Conservation (phyloP, 2,329 filamentous ascomycete genomes). For the Claviceps digitariae region DNA sequence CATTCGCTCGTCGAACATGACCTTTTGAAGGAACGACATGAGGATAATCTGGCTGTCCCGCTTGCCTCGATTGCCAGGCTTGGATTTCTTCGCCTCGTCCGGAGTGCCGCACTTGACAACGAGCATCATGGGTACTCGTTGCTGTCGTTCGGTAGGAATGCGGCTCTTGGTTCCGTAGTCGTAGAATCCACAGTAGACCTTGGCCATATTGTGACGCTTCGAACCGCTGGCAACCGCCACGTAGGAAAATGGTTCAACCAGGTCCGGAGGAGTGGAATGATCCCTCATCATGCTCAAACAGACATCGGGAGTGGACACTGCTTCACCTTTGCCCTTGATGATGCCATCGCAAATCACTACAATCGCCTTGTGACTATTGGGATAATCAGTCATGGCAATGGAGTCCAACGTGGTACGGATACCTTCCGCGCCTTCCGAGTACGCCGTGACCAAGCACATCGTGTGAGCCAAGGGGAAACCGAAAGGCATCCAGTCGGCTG, state of each 20-base stretch:
- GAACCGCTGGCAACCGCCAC: slow-evolving; percentile 91
- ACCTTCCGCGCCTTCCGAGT: slow-evolving; percentile 89
- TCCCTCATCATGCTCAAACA: slow-evolving; percentile 92
- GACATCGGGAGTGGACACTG: slow-evolving; percentile 76
- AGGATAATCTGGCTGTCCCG: slow-evolving; percentile 97
- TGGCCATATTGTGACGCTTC: slow-evolving; percentile 99
- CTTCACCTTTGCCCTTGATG: slow-evolving; percentile 90
- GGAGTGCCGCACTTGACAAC: slow-evolving; percentile 93
- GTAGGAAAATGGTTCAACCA: slow-evolving; percentile 86
- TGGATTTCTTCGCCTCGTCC: slow-evolving; percentile 65
- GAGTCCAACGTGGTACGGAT: slow-evolving; percentile 91
- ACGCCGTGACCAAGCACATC: slow-evolving; percentile 90
- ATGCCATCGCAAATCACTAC: slow-evolving; percentile 94
- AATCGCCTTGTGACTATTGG: slow-evolving; percentile 97
- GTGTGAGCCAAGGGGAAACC: slow-evolving; percentile 88
- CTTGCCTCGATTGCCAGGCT: slow-evolving; percentile 95
- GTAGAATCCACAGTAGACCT: slow-evolving; percentile 96
- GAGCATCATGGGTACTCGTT: slow-evolving; percentile 94
- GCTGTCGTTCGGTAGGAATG: slow-evolving; percentile 76
- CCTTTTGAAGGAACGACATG: slow-evolving; percentile 98
- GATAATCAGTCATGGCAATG: slow-evolving; percentile 93
- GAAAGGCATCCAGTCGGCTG: slow-evolving; percentile 93
- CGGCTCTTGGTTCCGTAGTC: slow-evolving; percentile 75
- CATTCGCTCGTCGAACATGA: slow-evolving; percentile 99
- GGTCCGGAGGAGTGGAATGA: slow-evolving; percentile 61